Evolutionary conservation across 768 basidiomycete species (phyloP), one percentile per base, ranked within the genome.

Genomic region (Gelatoporia subvermispora): DNA sequence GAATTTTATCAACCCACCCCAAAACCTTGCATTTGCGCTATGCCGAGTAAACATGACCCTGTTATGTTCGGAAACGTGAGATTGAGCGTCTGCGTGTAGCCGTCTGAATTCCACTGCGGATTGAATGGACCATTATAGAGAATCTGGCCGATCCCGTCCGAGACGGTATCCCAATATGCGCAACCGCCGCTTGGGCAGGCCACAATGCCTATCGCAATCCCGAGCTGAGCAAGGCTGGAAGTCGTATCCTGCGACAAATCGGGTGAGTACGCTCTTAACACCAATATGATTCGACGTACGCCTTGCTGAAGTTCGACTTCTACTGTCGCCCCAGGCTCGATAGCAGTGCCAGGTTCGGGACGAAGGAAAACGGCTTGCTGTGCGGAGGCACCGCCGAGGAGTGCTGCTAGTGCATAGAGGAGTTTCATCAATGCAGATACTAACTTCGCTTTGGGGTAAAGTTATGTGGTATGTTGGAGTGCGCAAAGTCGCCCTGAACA

Each of bases 81-180:
- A 3, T 71, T 68, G 49, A 75, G 73, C 51, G 75, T 76, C 47
- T 78, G 63, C 60, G 73, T 68, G 9, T 75, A 73, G 16, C 66
- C 68, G 45, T 66, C 62, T 8, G 65, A 51, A n/a, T 70, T 58
- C 48, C 53, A 61, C 47, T 69, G 53, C 0, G 78, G 77, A 20
- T 60, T 53, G 49, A 67, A 79, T 10, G 60, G 60, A n/a, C 77
- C 78, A 36, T 69, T 71, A 59, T 75, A 78, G 40, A 79, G 61
- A 16, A 78, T 67, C 10, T 45, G 54, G 10, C 77, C 77, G 54
- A 78, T 50, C 59, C 46, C 5, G 62, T 62, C 1, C 47, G 36
- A 4, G 61, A 60, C 8, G 62, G 25, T 11, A 47, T 47, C 25
- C 40, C 48, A 51, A 15, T 55, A 36, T 4, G 50, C 49, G 43